Conservation (phyloP, 768 basidiomycete species). For the Lactifluus pinguis region DNA sequence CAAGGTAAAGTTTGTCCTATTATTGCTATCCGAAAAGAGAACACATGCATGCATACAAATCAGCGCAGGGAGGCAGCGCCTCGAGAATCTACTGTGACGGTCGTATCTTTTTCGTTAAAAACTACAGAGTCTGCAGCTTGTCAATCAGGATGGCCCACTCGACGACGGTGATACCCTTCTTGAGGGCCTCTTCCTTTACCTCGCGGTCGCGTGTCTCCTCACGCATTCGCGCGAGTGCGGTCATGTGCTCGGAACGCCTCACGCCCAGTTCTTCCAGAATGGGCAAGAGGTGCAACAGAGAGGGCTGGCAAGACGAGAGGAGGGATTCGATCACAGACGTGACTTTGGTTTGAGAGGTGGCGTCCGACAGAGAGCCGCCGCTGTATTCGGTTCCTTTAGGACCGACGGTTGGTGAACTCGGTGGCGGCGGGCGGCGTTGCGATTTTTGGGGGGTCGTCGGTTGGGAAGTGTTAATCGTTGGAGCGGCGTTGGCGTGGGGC, state of each 20-base stretch:
- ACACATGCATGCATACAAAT: background rate
- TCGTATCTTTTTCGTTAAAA: background rate
- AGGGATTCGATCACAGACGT: slow-evolving; percentile 41
- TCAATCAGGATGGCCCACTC: slow-evolving; percentile 77
- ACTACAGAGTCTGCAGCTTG: slow-evolving; percentile 37
- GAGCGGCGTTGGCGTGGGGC: background rate
- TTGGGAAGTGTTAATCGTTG: background rate
- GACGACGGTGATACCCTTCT: slow-evolving; percentile 57
- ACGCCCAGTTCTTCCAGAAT: slow-evolving; percentile 52
- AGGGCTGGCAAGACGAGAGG: slow-evolving; percentile 54
- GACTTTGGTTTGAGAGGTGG: slow-evolving; percentile 24
- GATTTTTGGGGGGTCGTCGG: slow-evolving; percentile 11
- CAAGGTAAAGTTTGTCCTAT: background rate
- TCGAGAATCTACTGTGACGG: background rate
- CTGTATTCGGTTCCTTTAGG: slow-evolving; percentile 11
- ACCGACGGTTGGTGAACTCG: slow-evolving; percentile 4
- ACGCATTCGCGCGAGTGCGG: slow-evolving; percentile 50
- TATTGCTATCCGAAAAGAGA: background rate
- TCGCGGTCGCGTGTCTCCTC: slow-evolving; percentile 62
- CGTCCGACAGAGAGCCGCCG: slow-evolving; percentile 7
- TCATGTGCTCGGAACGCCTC: slow-evolving; percentile 47
- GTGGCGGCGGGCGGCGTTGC: slow-evolving; percentile 2
- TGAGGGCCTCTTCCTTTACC: slow-evolving; percentile 61
- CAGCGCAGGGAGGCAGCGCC: background rate
- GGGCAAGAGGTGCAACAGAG: slow-evolving; percentile 53